Conservation (phyloP, 129 eudicot species). For the Arctium minus region DNA sequence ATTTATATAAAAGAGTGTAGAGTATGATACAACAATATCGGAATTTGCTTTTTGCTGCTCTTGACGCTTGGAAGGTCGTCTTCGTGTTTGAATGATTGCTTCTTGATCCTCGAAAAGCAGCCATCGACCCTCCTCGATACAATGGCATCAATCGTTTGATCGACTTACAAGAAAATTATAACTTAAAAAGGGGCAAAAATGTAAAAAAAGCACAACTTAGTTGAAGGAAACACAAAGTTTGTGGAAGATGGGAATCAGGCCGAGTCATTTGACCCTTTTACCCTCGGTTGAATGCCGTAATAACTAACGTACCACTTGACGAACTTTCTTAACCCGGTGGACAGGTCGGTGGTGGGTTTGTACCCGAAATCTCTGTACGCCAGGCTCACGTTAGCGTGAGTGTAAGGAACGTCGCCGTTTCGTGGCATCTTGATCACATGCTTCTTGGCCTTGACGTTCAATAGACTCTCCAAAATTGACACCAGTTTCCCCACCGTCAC, state of each 20-base stretch:
- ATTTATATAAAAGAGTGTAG: constrained; percentile 22
- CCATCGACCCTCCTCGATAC: background rate
- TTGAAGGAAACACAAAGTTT: constrained; percentile 18
- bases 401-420: constrained; percentile 82
- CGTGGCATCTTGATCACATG: constrained; percentile 76
- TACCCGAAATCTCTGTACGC: constrained; percentile 71
- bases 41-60: background rate
- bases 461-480: constrained; percentile 45
- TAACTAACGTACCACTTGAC: constrained; percentile 77
- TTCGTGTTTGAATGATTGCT: background rate
- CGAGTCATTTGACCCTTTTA: constrained; percentile 40
- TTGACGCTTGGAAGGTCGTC: background rate
- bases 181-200: constrained; percentile 8
- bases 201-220: constrained; percentile 16
- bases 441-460: constrained; percentile 70
- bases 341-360: constrained; percentile 71
- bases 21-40: constrained; percentile 36
- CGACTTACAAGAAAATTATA: constrained; percentile 20
- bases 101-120: background rate
- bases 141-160: background rate
- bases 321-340: constrained; percentile 70
- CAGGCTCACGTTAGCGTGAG: constrained; percentile 72
- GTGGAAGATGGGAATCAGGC: background rate
- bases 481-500: constrained; percentile 71
- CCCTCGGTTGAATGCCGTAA: constrained; percentile 66